Evolutionary conservation across 2,329 filamentous ascomycete species (phyloP).

Genomic region (Calonectria leucothoes): DNA sequence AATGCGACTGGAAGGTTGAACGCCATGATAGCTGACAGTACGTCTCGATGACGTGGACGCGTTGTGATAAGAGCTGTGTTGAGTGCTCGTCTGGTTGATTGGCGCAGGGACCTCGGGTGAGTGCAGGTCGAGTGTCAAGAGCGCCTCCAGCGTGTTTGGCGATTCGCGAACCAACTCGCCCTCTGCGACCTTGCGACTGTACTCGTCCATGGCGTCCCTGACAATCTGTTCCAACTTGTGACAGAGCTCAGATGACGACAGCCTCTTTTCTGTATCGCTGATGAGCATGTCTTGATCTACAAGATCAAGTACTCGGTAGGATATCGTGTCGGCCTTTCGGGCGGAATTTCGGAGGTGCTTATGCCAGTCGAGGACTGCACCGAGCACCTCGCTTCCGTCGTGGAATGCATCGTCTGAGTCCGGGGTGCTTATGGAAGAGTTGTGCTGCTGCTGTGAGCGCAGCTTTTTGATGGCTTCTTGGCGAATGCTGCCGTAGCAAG

Average conservation of each 20-base stretch:
- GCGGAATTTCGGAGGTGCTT: conserved; percentile 11
- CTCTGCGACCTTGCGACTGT: not conserved
- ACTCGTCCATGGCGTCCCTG: not conserved
- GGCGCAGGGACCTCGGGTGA: not conserved
- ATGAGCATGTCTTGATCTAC: conserved; percentile 4
- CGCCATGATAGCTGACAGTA: not conserved
- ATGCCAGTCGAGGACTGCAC: conserved; percentile 1
- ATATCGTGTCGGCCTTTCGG: not conserved
- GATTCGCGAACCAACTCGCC: not conserved
- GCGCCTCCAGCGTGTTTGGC: not conserved
- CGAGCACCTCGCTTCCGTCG: not conserved
- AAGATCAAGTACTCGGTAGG: conserved; percentile 3
- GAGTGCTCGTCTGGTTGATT: not conserved
- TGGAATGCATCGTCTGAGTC: not conserved
- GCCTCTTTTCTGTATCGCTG: not conserved
- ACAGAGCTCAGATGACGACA: not conserved
- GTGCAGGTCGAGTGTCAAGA: not conserved
- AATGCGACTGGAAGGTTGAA: not conserved
- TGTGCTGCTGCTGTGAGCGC: not conserved
- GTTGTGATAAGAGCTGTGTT: not conserved
- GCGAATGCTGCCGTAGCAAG: not conserved
- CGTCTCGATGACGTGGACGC: not conserved
- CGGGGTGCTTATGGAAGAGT: not conserved
- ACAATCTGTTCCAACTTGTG: not conserved
- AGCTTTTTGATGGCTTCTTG: not conserved